A percentile compares a stretch with the other conserved stretches of the same genome.
Conservation (phyloP, 768 basidiomycete genomes). For the Pisolithus orientalis region DNA sequence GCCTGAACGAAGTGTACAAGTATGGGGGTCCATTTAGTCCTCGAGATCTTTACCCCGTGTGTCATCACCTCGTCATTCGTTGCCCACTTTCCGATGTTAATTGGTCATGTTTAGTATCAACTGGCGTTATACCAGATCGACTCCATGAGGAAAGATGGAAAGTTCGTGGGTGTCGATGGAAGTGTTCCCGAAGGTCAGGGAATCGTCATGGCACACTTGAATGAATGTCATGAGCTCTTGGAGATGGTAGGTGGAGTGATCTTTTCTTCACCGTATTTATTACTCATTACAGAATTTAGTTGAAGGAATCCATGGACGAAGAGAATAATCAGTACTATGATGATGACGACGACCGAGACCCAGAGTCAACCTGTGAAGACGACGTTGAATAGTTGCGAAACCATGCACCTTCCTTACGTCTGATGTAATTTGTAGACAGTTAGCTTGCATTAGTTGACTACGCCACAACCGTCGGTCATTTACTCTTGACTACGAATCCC, state of each 20-base stretch:
- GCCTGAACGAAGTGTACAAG: constrained; percentile 91
- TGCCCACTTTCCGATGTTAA: constrained; percentile 6
- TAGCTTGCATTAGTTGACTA: neutral
- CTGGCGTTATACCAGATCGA: constrained; percentile 94
- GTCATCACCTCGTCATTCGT: constrained; percentile 22
- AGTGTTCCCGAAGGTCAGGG: constrained; percentile 93
- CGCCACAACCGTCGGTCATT: too few relatives aligned
- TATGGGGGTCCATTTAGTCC: constrained; percentile 92
- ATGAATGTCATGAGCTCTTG: constrained; percentile 91
- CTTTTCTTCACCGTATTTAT: neutral
- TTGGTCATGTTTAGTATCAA: constrained; percentile 59
- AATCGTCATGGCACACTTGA: constrained; percentile 91
- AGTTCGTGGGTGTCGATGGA: constrained; percentile 85
- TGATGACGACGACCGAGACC: constrained; percentile 28
- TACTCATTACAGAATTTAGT: constrained; percentile 31
- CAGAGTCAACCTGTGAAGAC: constrained; percentile 4
- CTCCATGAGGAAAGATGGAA: constrained; percentile 86
- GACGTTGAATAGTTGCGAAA: neutral
- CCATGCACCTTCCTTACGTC: constrained; percentile 1
- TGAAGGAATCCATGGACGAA: constrained; percentile 80
- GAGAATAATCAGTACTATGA: constrained; percentile 53
- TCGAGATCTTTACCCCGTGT: constrained; percentile 87
- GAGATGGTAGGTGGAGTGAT: constrained; percentile 65
- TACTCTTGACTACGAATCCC: too few relatives aligned
- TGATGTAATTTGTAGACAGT: constrained; percentile 2